Base-by-base conservation (phyloP, 73 alveolate species). In the Halteria grandinella region DNA sequence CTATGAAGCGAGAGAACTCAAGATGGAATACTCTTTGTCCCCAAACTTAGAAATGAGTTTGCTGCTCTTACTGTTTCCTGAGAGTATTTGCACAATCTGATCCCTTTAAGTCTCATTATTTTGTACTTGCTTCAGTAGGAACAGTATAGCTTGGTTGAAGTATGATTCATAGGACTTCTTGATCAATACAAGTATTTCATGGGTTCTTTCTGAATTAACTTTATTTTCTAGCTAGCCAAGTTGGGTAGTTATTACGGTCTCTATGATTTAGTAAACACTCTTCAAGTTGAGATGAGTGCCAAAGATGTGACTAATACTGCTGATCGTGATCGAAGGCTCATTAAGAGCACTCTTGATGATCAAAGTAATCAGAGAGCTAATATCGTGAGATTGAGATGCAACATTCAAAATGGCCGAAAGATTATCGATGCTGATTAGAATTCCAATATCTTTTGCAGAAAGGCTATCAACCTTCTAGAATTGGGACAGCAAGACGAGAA, bases 21-120 rank as follows among this genome's bases (percentile, higher is more conserved):
- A 28, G 10, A 66, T 15, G 3, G 80, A 66, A 66, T 66, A 66
- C 47, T 66, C 80, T 44, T 66, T 66, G 7, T 66, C 80, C 25
- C 66, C 80, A 44, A 66, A 47, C 32, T 66, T 34, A 25, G 80
- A 32, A 5, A 66, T 11, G 4, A 66, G 17, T 21, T 66, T 66
- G 23, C 28, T 5, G 24, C 10, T 40, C 8, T 11, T 20, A 34
- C 28, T 23, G 18, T 21, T n/a, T 1, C 52, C 66, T 44, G 20
- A 21, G 14, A 66, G 34, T 7, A 44, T 44, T 5, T 33, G 11
- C 6, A 44, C 7, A 25, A 66, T 66, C 43, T 31, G 18, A 45
- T 44, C 66, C n/a, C n/a, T n/a, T 24, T 21, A 29, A 3, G 66
- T 45, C 10, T 66, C 64, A 28, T 66, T 39, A 39, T 39, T 66